A percentile compares a stretch with the other conserved stretches of the same genome.
Conservation (phyloP, 2,329 filamentous ascomycete species). For the Aspergillus jensenii region DNA sequence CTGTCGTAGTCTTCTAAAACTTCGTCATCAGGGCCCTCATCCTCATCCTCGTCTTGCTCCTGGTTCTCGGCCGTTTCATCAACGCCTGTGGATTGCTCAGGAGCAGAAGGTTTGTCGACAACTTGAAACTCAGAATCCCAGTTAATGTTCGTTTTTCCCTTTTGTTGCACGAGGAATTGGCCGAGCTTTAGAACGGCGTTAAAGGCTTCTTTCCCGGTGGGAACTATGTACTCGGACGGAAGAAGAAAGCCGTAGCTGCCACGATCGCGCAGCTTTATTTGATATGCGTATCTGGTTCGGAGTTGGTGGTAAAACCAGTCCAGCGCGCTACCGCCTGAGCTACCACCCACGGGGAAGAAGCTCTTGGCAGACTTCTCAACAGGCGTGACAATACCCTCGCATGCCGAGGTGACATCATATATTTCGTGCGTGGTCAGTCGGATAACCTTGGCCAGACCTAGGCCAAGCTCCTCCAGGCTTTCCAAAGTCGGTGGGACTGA, state of each 20-base stretch:
- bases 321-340: slow-evolving; percentile 78
- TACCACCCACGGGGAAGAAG: slow-evolving; percentile 62
- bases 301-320: slow-evolving; percentile 96
- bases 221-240: slow-evolving; percentile 81
- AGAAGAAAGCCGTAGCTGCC: slow-evolving; percentile 93
- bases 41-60: not conserved
- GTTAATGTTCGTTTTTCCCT: slow-evolving; percentile 11
- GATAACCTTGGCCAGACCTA: slow-evolving; percentile 86
- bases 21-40: not conserved
- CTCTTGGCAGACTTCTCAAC: slow-evolving; percentile 24
- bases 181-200: slow-evolving; percentile 82
- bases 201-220: slow-evolving; percentile 84
- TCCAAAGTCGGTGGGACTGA: slow-evolving; percentile 80
- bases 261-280: slow-evolving; percentile 88
- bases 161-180: slow-evolving; percentile 54
- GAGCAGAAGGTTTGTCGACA: not conserved
- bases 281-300: slow-evolving; percentile 79
- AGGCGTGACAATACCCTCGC: slow-evolving; percentile 68
- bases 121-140: slow-evolving; percentile 16
- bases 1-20: slow-evolving; percentile 1
- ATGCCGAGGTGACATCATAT: slow-evolving; percentile 80
- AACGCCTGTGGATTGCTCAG: not conserved
- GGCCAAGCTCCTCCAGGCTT: slow-evolving; percentile 85
- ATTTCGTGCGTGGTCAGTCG: slow-evolving; percentile 73
- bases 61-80: not conserved